These are phyloP conservation scores for Pholiota conissans DNA, from an alignment of 768 basidiomycete genomes.

Conservation along the genomic window DNA sequence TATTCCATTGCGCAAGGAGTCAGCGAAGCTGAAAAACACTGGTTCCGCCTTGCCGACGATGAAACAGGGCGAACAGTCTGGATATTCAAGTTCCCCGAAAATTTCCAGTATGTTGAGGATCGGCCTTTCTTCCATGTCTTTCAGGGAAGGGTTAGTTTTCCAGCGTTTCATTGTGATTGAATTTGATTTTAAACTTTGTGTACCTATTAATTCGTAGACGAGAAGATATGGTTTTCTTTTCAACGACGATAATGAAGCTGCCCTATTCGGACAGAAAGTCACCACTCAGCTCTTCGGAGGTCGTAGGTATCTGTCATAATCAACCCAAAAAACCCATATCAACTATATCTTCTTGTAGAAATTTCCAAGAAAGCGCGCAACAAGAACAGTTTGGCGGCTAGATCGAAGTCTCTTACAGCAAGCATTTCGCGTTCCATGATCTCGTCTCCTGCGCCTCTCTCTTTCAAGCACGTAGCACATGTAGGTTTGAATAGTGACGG, in stretches of 20 bases:
- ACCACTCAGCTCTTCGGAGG: slow-evolving; percentile 29
- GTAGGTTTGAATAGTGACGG: slow-evolving; percentile 56
- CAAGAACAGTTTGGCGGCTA: slow-evolving; percentile 39
- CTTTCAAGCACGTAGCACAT: slow-evolving; percentile 69
- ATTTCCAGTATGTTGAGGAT: slow-evolving; percentile 76
- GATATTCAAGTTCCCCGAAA: slow-evolving; percentile 62
- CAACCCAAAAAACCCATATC: slow-evolving; percentile 9
- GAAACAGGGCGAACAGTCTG: slow-evolving; percentile 61
- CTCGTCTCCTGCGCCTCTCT: slow-evolving; percentile 56
- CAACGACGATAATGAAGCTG: slow-evolving; percentile 49
- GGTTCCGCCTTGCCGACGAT: slow-evolving; percentile 66
- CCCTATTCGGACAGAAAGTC: slow-evolving; percentile 38
- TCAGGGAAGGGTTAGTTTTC: slow-evolving; percentile 70
- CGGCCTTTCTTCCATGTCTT: slow-evolving; percentile 93
- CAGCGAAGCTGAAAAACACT: slow-evolving; percentile 38
- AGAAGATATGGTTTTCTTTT: slow-evolving; percentile 54
- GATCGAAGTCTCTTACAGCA: slow-evolving; percentile 20
- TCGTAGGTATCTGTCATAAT: slow-evolving; percentile 17
- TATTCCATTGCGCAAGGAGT: slow-evolving; percentile 24
- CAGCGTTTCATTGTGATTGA: not conserved
- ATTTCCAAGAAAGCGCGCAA: slow-evolving; percentile 25
- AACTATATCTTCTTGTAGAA: slow-evolving; percentile 15
- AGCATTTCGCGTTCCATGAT: slow-evolving; percentile 45
- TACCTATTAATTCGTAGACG: slow-evolving; percentile 55
- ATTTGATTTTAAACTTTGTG: slow-evolving; percentile 20